These are phyloP conservation scores for Thielaviopsis euricoi DNA, from an alignment of 2,329 filamentous ascomycete species.

Conservation along the genomic window DNA sequence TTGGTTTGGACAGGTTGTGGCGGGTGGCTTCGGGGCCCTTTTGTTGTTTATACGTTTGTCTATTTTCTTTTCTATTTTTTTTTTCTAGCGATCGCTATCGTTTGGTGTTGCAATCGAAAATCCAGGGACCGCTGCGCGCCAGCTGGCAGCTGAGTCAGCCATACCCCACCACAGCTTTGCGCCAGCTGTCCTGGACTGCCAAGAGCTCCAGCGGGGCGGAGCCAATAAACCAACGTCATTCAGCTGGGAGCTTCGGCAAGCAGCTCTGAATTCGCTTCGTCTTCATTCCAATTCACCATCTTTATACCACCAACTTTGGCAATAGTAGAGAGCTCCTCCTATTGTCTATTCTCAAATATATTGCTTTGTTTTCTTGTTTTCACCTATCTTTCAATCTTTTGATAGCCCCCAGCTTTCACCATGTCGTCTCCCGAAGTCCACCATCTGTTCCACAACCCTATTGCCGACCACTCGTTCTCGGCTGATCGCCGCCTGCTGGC, in stretches of 20 bases:
- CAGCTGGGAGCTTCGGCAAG: slow-evolving; percentile 12
- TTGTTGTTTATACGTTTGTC: not conserved
- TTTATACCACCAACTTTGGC: slow-evolving; percentile 17
- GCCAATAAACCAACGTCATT: slow-evolving; percentile 12
- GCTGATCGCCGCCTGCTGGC: slow-evolving; percentile 77
- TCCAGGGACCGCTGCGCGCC: not conserved
- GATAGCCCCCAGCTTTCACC: slow-evolving; percentile 19
- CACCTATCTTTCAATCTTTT: not conserved
- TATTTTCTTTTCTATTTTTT: not conserved
- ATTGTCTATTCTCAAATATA: no score
- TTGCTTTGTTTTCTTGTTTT: not conserved
- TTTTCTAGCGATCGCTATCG: not conserved
- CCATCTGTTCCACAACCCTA: slow-evolving; percentile 90
- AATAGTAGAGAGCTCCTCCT: slow-evolving; percentile 89
- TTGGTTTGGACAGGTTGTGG: not conserved
- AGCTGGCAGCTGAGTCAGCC: slow-evolving; percentile 10
- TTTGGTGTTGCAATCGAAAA: not conserved
- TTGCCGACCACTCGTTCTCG: slow-evolving; percentile 96
- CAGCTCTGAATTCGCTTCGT: not conserved
- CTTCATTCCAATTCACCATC: not conserved
- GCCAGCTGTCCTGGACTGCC: slow-evolving; percentile 2
- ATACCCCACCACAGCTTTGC: not conserved
- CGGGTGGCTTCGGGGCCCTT: not conserved
- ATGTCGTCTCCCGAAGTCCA: slow-evolving; percentile 87
- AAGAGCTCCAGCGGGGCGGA: not conserved